Conservation (phyloP, 148 eudicot species). For the Selenicereus undatus region DNA sequence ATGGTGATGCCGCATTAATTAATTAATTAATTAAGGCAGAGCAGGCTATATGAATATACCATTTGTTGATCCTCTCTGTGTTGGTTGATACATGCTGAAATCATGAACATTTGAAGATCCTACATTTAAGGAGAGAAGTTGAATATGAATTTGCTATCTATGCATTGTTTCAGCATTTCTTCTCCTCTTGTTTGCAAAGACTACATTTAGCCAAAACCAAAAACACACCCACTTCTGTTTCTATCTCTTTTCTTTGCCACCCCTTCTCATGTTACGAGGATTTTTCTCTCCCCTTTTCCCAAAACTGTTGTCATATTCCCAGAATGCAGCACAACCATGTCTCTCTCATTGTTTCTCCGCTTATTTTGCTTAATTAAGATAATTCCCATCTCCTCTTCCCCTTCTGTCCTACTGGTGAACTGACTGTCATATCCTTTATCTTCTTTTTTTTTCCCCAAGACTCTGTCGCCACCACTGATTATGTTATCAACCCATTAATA, state of each 20-base stretch:
- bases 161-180: conserved; percentile 8
- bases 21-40: too few species aligned
- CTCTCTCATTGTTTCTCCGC: neutral
- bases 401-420: conserved; percentile 30
- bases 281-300: conserved; percentile 11
- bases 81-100: neutral
- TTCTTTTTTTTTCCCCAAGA: neutral
- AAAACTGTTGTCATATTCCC: conserved; percentile 26
- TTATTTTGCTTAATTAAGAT: conserved; percentile 13
- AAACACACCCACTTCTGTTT: neutral
- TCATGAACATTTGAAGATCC: conserved; percentile 14
- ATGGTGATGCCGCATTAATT: neutral
- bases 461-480: conserved; percentile 8
- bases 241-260: conserved; percentile 16
- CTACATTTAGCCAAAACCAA: conserved; percentile 14
- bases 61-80: conserved; percentile 7
- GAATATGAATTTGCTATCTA: conserved; percentile 19
- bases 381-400: conserved; percentile 36
- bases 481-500: neutral
- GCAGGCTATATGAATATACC: neutral
- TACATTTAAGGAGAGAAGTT: conserved; percentile 24
- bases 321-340: conserved; percentile 19
- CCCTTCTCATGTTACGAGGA: conserved; percentile 8
- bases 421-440: conserved; percentile 2
- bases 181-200: conserved; percentile 15